Conservation (phyloP, 805 yeast genomes). For the Monosporozyma yasuniensis region DNA sequence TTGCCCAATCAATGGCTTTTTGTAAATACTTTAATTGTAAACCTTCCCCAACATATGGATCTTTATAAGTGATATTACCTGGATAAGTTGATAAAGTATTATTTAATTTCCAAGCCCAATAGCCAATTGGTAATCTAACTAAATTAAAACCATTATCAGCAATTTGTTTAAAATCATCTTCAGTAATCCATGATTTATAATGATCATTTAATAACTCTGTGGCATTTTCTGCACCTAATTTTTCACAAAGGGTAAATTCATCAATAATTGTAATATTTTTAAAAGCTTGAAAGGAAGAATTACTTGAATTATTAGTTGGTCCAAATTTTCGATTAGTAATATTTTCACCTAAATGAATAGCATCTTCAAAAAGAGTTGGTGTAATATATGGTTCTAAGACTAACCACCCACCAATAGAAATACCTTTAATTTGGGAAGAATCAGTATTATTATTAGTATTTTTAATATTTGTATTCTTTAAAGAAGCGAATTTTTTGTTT, state of each 20-base stretch:
- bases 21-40: conserved; percentile 52
- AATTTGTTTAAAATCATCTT: conserved; percentile 47
- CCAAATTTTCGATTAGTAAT: conserved; percentile 13
- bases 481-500: not conserved
- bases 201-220: conserved; percentile 37
- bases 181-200: conserved; percentile 52
- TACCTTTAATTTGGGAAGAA: conserved; percentile 28
- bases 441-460: not conserved
- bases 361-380: conserved; percentile 43
- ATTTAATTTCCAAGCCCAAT: conserved; percentile 59
- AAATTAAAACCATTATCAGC: conserved; percentile 49
- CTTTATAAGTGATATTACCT: conserved; percentile 29
- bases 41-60: conserved; percentile 56
- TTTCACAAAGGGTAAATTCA: conserved; percentile 46
- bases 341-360: conserved; percentile 7
- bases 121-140: conserved; percentile 73
- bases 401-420: conserved; percentile 65
- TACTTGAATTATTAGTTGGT: conserved; percentile 23
- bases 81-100: conserved; percentile 13
- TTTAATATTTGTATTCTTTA: not conserved
- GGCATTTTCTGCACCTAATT: conserved; percentile 43
- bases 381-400: conserved; percentile 64
- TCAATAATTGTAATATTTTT: conserved; percentile 37
- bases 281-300: not conserved
- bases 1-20: conserved; percentile 60